These are phyloP conservation scores for Physcomitrium patens DNA, from an alignment of 225 moss, liverwort and hornwort genomes.

Conservation along the genomic window DNA sequence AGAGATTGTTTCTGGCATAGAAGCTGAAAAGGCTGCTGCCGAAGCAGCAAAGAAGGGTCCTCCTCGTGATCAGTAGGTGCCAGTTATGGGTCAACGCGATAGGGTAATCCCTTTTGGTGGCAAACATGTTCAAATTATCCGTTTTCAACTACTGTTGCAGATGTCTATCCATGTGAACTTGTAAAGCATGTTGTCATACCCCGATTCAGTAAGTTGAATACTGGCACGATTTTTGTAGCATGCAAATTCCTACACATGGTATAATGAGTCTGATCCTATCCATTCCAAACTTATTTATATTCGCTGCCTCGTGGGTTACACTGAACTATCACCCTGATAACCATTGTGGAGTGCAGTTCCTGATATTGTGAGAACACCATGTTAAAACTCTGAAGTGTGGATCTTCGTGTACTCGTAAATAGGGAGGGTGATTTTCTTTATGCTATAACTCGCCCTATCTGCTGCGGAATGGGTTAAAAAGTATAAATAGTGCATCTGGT, in stretches of 20 bases:
- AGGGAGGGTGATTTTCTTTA: too few relatives aligned
- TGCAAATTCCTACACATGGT: constrained; percentile 12
- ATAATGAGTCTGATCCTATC: not conserved
- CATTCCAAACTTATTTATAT: too few relatives aligned
- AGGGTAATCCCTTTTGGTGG: constrained; percentile 33
- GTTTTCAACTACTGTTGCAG: constrained; percentile 21
- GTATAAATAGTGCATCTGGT: too few relatives aligned
- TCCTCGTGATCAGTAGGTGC: constrained; percentile 67
- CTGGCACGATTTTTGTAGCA: constrained; percentile 28
- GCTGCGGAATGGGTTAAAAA: too few relatives aligned
- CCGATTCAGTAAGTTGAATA: constrained; percentile 25
- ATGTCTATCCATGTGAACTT: constrained; percentile 41
- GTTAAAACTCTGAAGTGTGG: too few relatives aligned
- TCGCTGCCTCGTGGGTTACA: too few relatives aligned
- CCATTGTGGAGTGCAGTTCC: too few relatives aligned
- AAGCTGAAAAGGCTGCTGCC: constrained; percentile 96
- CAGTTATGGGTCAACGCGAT: constrained; percentile 24
- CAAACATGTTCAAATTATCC: constrained; percentile 34
- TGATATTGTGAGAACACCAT: too few relatives aligned
- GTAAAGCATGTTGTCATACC: constrained; percentile 44
- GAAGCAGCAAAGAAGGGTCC: constrained; percentile 98
- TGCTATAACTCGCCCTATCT: too few relatives aligned
- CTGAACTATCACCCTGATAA: too few relatives aligned
- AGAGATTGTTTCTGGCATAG: constrained; percentile 92
- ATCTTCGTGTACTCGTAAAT: too few relatives aligned